A percentile compares a stretch with the other conserved stretches of the same genome.
Conservation (phyloP, 2,329 filamentous ascomycete species). For the Aspergillus proliferans region DNA sequence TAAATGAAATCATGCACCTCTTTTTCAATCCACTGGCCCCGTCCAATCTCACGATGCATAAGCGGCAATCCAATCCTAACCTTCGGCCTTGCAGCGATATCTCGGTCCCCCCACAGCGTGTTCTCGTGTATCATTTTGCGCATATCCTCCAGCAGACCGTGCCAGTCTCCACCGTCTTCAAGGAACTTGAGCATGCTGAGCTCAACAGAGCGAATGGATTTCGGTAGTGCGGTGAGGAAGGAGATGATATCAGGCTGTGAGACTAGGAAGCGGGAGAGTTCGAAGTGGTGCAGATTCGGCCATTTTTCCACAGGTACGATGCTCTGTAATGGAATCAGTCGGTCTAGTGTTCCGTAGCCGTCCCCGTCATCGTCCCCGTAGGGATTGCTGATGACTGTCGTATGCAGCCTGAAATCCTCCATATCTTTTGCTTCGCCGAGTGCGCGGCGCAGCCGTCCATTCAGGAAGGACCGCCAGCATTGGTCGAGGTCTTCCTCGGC, state of each 20-base stretch:
- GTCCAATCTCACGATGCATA: background rate
- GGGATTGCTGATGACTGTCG: background rate
- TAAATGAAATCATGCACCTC: conserved; percentile 19
- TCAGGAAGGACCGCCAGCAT: background rate
- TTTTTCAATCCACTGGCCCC: conserved; percentile 7
- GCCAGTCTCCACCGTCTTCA: conserved; percentile 4
- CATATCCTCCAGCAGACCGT: conserved; percentile 13
- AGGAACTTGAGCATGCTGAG: conserved; percentile 28
- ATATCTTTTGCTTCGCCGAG: background rate
- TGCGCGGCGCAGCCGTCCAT: background rate
- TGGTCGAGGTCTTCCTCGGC: background rate
- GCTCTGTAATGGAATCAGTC: conserved; percentile 11
- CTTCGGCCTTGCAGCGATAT: conserved; percentile 3
- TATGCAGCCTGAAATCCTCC: background rate
- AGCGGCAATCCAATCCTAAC: conserved; percentile 5
- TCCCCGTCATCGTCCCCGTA: background rate
- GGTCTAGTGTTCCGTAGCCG: background rate
- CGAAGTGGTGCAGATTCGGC: conserved; percentile 26
- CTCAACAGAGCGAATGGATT: conserved; percentile 24
- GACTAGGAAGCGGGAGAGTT: conserved; percentile 22
- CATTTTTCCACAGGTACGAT: conserved; percentile 27
- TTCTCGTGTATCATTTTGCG: conserved; percentile 5
- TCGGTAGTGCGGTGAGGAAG: conserved; percentile 21
- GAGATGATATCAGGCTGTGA: conserved; percentile 19
- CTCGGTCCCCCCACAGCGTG: conserved; percentile 7